Base-by-base conservation (phyloP, 108 stramenopile species). In the Cyclostephanos invisitatus region DNA sequence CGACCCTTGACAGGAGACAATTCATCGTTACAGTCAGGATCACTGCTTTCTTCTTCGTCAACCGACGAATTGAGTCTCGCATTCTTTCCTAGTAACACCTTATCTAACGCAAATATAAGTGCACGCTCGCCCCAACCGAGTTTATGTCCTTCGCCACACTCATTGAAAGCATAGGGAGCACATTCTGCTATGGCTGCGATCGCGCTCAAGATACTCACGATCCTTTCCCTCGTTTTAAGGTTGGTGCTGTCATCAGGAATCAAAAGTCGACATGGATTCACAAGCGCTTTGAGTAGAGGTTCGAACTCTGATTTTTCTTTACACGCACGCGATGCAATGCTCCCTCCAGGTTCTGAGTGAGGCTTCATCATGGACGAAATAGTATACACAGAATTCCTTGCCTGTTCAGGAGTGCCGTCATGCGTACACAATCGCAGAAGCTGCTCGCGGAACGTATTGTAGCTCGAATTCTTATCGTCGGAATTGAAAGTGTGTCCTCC, bases 331-430 rank as follows among this genome's bases (percentile, higher is more conserved):
- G 77, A 64, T 42, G 74, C 54, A 42, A 70, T 15, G 72, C 80
- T 61, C 53, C 59, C 37, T 51, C 37, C 48, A 42, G 37, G 27
- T 60, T 58, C 57, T 18, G 68, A 68, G 24, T 59, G 78, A 14
- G 78, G 77, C 25, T 75, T 71, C 11, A 85, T 66, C 55, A 90
- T 47, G 11, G 89, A 80, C 22, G 84, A 82, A 24, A 94, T 76
- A 0, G 90, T 86, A 37, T 74, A 65, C 24, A 90, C 86, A n/a
- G 91, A 87, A 75, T 90, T 78, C 22, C 75, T 74, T n/a, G 94
- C 94, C 81, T 95, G 91, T 64, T 91, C 86, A 44, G 89, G 85
- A 25, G 87, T 85, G 40, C 89, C 89, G 64, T 89, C 86, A 37
- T 81, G 70, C 18, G 81, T 85, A 66, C 89, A 90, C 38, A 85